Conservation (phyloP, 768 basidiomycete species). For the Pleurotus pulmonarius region DNA sequence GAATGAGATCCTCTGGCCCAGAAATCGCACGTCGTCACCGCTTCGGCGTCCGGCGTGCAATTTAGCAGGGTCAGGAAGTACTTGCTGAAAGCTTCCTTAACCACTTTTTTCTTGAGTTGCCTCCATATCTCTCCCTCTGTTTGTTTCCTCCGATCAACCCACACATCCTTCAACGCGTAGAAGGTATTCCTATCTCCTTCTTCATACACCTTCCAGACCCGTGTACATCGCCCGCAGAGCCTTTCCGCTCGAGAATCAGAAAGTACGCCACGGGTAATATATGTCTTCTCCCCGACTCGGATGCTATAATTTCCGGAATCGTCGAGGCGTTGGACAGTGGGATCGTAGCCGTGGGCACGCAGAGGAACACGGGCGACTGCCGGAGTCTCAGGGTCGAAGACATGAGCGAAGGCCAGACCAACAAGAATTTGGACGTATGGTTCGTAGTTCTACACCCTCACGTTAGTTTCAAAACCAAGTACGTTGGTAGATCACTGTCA, state of each 20-base stretch:
- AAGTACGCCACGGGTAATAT: neutral
- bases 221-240: constrained; percentile 2
- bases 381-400: neutral
- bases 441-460: neutral
- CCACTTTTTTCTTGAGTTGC: neutral
- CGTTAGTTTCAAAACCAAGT: neutral
- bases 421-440: neutral
- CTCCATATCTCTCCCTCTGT: neutral
- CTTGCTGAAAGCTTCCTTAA: neutral
- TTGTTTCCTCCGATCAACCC: constrained; percentile 3
- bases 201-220: constrained; percentile 7
- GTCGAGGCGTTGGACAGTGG: constrained; percentile 5
- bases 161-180: constrained; percentile 8
- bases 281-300: neutral
- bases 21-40: neutral
- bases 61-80: neutral
- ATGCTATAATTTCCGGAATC: constrained; percentile 1
- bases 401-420: neutral
- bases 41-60: neutral
- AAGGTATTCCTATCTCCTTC: neutral
- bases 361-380: neutral
- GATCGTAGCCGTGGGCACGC: constrained; percentile 7
- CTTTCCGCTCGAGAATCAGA: constrained; percentile 8
- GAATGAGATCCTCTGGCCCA: neutral
- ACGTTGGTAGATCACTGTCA: neutral